Percentiles rank a stretch among this genome's conserved stretches.
These are phyloP conservation scores for Cyberlindnera bimundalis DNA, from an alignment of 805 yeast genomes.

Conservation along the genomic window DNA sequence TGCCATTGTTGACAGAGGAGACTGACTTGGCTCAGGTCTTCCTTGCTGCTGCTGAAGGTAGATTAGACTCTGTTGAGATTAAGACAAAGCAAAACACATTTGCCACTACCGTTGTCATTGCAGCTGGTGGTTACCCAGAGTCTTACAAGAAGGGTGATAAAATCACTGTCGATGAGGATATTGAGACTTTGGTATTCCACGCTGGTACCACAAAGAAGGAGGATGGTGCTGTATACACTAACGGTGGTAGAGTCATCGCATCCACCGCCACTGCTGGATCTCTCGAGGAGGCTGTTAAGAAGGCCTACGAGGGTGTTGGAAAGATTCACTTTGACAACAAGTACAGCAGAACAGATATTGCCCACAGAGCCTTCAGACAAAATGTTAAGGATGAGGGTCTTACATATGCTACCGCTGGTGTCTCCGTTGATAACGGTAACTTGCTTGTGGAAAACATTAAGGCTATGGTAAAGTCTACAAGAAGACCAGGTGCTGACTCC, in stretches of 20 bases:
- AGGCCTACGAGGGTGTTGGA: constrained; percentile 83
- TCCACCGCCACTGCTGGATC: constrained; percentile 80
- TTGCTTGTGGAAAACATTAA: constrained; percentile 86
- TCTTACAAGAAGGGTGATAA: constrained; percentile 80
- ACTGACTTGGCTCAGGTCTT: constrained; percentile 93
- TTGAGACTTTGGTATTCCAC: constrained; percentile 78
- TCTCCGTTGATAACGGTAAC: constrained; percentile 95
- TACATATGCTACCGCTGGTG: constrained; percentile 96
- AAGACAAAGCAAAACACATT: constrained; percentile 49
- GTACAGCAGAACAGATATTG: constrained; percentile 90
- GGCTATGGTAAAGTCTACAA: constrained; percentile 84
- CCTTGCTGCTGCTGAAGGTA: constrained; percentile 90
- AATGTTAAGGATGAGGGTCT: constrained; percentile 39
- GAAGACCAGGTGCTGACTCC: constrained; percentile 94
- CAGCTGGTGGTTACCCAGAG: constrained; percentile 98
- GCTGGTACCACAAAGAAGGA: constrained; percentile 75
- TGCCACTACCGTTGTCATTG: constrained; percentile 90
- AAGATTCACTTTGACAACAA: constrained; percentile 68
- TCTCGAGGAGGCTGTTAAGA: constrained; percentile 75
- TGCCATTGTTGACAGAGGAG: constrained; percentile 75
- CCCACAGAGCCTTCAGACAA: constrained; percentile 88
- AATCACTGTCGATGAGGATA: constrained; percentile 53
- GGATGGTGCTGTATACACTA: constrained; percentile 65
- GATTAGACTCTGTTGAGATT: constrained; percentile 81
- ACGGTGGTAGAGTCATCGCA: constrained; percentile 97